Percentiles rank a stretch among this genome's conserved stretches.
Evolutionary conservation across 768 basidiomycete species (phyloP).

Genomic region (Suillus decipiens): DNA sequence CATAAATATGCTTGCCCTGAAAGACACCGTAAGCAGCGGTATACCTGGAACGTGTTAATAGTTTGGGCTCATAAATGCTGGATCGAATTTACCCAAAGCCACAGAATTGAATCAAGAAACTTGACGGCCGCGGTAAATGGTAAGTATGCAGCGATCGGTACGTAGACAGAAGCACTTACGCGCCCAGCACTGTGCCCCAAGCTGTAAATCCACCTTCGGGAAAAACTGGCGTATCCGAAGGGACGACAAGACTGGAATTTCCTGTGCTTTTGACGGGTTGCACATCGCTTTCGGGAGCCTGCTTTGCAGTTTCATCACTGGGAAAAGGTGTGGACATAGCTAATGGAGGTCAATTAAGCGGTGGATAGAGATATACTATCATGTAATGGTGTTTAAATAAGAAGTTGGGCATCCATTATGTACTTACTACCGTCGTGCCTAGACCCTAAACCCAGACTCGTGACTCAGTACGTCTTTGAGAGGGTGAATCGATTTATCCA

Average conservation of each 20-base stretch:
- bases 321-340: background rate
- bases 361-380: too few relatives aligned
- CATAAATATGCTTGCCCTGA: slow-evolving; percentile 30
- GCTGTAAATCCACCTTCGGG: slow-evolving; percentile 30
- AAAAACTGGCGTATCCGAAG: background rate
- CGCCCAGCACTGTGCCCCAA: slow-evolving; percentile 28
- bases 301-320: background rate
- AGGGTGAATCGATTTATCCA: background rate
- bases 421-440: background rate
- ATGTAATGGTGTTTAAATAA: background rate
- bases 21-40: slow-evolving; percentile 42
- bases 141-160: background rate
- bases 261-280: too few relatives aligned
- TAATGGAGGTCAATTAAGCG: background rate
- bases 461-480: background rate
- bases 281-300: background rate
- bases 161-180: slow-evolving; percentile 17
- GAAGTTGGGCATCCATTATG: background rate
- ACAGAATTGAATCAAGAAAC: slow-evolving; percentile 40
- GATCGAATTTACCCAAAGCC: slow-evolving; percentile 34
- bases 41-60: slow-evolving; percentile 26
- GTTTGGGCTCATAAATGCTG: background rate
- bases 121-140: slow-evolving; percentile 14
- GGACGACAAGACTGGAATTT: background rate
- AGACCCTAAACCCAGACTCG: background rate